phyloP scores from a whole-genome alignment of 371 early-diverging fungal genomes.

The Rhizomucor miehei region DNA sequence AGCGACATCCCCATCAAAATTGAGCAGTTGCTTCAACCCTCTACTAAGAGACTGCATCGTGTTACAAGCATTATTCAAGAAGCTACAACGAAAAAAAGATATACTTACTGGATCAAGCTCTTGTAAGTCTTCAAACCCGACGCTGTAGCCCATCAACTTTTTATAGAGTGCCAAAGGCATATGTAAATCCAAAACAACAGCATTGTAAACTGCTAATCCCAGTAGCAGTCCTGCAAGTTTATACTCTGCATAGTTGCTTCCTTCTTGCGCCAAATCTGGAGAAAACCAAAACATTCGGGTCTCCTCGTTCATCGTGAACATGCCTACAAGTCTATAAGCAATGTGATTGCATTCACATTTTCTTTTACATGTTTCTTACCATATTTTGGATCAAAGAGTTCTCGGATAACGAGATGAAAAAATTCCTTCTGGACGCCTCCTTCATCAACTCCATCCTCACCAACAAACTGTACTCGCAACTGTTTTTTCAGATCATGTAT shows the following conservation, averaged over 20 bases:
- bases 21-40: constrained; percentile 60
- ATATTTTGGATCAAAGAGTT: constrained; percentile 89
- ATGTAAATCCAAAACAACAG: constrained; percentile 86
- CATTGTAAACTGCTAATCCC: constrained; percentile 93
- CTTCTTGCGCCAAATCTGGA: constrained; percentile 63
- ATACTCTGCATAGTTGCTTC: constrained; percentile 50
- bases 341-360: too few relatives aligned
- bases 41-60: constrained; percentile 41
- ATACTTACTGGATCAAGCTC: constrained; percentile 65
- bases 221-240: constrained; percentile 90
- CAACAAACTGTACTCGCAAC: constrained; percentile 86
- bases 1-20: constrained; percentile 56
- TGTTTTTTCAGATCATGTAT: constrained; percentile 85
- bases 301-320: constrained; percentile 86
- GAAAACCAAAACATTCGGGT: constrained; percentile 86
- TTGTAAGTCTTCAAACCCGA: constrained; percentile 48
- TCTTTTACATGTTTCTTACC: constrained; percentile 60
- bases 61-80: background rate
- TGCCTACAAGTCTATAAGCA: constrained; percentile 31
- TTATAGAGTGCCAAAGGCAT: constrained; percentile 84
- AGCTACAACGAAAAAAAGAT: too few relatives aligned
- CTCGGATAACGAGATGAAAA: constrained; percentile 86
- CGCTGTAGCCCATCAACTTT: constrained; percentile 68
- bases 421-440: constrained; percentile 98
- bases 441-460: constrained; percentile 86